A percentile compares a stretch with the other conserved stretches of the same genome.
These are phyloP conservation scores for Chenopodium quinoa DNA, from an alignment of 148 eudicot species.

Conservation along the genomic window DNA sequence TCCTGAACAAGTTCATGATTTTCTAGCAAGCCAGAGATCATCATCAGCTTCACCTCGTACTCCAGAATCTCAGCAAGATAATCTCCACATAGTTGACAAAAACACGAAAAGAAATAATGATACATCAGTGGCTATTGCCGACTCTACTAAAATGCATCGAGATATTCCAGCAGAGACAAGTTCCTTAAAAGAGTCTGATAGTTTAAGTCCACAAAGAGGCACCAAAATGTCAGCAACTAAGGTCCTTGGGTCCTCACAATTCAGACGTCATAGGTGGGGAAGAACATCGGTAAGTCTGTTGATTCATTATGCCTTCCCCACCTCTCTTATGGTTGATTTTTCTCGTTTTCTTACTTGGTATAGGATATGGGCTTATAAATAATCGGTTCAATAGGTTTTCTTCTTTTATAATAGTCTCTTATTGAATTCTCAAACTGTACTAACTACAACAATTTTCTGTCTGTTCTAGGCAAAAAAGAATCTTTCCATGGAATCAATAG, in stretches of 20 bases:
- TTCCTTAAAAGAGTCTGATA: slow-evolving; percentile 23
- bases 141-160: slow-evolving; percentile 18
- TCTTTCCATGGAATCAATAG: slow-evolving; percentile 65
- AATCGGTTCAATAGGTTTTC: neutral
- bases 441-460: slow-evolving; percentile 1
- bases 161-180: slow-evolving; percentile 32
- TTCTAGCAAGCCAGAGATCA: slow-evolving; percentile 25
- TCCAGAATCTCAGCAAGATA: slow-evolving; percentile 28
- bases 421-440: neutral
- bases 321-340: neutral
- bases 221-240: slow-evolving; percentile 29
- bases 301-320: neutral
- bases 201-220: slow-evolving; percentile 22
- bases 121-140: slow-evolving; percentile 22
- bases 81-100: slow-evolving; percentile 19
- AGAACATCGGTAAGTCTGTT: slow-evolving; percentile 59
- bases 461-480: slow-evolving; percentile 71
- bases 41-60: slow-evolving; percentile 33
- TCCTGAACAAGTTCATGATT: slow-evolving; percentile 32
- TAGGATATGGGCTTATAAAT: neutral
- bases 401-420: slow-evolving; percentile 4
- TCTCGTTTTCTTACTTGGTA: neutral
- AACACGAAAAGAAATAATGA: slow-evolving; percentile 17
- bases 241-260: slow-evolving; percentile 33
- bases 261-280: slow-evolving; percentile 55